Percentiles rank a stretch among this genome's conserved stretches.
phyloP scores from a whole-genome alignment of 1,284 basidiomycete genomes.

The Ceratobasidium sp. region DNA sequence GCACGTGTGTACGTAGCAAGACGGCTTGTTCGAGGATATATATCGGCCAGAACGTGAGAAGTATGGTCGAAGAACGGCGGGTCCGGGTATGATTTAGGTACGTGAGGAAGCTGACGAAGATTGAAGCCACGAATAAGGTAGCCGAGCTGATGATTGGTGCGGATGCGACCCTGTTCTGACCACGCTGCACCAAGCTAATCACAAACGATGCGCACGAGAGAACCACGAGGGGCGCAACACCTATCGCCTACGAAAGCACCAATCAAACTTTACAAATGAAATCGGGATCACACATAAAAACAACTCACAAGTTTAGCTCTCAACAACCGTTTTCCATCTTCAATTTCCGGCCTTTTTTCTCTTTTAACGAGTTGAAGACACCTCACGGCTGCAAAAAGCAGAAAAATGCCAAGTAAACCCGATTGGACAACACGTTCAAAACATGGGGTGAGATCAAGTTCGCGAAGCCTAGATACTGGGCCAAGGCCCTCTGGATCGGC shows the following conservation, averaged over 20 bases:
- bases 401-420: slow-evolving; percentile 65
- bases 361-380: slow-evolving; percentile 57
- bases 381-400: slow-evolving; percentile 63
- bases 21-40: slow-evolving; percentile 71
- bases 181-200: slow-evolving; percentile 57
- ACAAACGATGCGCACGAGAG: slow-evolving; percentile 62
- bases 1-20: slow-evolving; percentile 72
- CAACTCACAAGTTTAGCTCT: slow-evolving; percentile 74
- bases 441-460: slow-evolving; percentile 87
- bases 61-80: slow-evolving; percentile 78
- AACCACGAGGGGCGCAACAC: slow-evolving; percentile 61
- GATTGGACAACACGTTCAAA: slow-evolving; percentile 84
- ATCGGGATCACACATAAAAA: slow-evolving; percentile 12
- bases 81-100: slow-evolving; percentile 81
- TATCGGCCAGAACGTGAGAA: slow-evolving; percentile 88
- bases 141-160: slow-evolving; percentile 52
- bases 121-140: slow-evolving; percentile 63
- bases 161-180: not conserved
- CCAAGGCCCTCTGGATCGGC: slow-evolving; percentile 71
- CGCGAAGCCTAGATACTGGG: slow-evolving; percentile 70
- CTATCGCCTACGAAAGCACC: slow-evolving; percentile 60
- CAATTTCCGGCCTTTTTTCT: slow-evolving; percentile 52
- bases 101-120: slow-evolving; percentile 68
- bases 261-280: not conserved
- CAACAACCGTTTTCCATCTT: slow-evolving; percentile 66